Evolutionary conservation across 1,284 basidiomycete genomes (phyloP).

Genomic region (Rhodotorula sp.): DNA sequence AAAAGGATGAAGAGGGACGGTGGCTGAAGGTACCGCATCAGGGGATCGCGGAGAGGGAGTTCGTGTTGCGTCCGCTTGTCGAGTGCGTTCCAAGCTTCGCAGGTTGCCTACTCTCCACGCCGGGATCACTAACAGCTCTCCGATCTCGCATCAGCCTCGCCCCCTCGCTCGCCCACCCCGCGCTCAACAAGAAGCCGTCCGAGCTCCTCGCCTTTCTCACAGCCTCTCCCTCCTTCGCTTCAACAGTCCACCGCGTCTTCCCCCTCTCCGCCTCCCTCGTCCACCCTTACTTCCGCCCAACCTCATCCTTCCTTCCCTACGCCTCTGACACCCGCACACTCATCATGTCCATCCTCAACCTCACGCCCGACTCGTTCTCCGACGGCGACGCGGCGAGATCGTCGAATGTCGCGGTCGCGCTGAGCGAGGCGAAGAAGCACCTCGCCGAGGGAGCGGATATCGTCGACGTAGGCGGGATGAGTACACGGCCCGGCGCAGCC

Average conservation of each 20-base stretch:
- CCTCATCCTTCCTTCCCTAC: neutral
- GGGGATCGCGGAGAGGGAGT: conserved; percentile 77
- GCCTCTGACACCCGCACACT: conserved; percentile 54
- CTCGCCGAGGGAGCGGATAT: conserved; percentile 66
- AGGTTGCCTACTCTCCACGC: neutral
- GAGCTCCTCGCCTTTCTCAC: conserved; percentile 52
- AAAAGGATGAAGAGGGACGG: conserved; percentile 55
- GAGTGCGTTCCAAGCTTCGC: conserved; percentile 63
- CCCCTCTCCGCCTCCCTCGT: conserved; percentile 54
- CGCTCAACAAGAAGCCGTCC: conserved; percentile 55
- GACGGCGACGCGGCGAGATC: conserved; percentile 61
- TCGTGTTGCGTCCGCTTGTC: conserved; percentile 80
- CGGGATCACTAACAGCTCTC: neutral
- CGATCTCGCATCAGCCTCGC: conserved; percentile 60
- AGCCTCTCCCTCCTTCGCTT: conserved; percentile 28
- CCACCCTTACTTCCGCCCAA: conserved; percentile 28
- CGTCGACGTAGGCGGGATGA: conserved; percentile 91
- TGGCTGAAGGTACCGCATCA: conserved; percentile 82
- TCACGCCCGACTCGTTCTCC: conserved; percentile 96
- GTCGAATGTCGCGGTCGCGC: conserved; percentile 54
- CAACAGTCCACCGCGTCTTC: conserved; percentile 52
- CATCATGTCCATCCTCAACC: conserved; percentile 92
- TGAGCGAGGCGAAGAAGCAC: conserved; percentile 46
- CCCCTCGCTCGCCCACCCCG: conserved; percentile 66
- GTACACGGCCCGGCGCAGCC: conserved; percentile 74